Conservation (phyloP, 129 eudicot species). For the Pulicaria dysenterica region DNA sequence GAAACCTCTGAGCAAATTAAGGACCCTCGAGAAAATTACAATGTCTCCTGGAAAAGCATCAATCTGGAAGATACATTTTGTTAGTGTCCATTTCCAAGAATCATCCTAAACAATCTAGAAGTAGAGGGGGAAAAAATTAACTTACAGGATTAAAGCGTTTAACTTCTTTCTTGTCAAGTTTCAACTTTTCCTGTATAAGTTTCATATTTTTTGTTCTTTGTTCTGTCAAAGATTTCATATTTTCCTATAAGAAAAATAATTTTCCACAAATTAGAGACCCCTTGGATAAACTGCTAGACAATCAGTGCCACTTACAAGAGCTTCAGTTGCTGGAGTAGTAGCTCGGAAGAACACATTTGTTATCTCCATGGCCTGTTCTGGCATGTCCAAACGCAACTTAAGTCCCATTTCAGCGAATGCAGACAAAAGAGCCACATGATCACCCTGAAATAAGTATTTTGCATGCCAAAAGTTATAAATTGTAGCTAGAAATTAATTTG, state of each 20-base stretch:
- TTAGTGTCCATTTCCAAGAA: slow-evolving; percentile 32
- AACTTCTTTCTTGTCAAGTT: slow-evolving; percentile 78
- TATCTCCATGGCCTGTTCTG: slow-evolving; percentile 96
- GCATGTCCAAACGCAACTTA: slow-evolving; percentile 86
- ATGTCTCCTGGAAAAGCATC: slow-evolving; percentile 99
- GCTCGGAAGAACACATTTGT: slow-evolving; percentile 80
- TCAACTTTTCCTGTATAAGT: slow-evolving; percentile 75
- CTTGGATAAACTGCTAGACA: background rate
- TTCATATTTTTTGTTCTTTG: slow-evolving; percentile 73
- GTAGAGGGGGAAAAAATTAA: slow-evolving; percentile 4
- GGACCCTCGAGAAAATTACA: slow-evolving; percentile 87
- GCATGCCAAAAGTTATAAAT: slow-evolving; percentile 12
- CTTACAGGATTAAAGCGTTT: slow-evolving; percentile 95
- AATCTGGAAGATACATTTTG: slow-evolving; percentile 53
- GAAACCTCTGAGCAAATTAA: slow-evolving; percentile 92
- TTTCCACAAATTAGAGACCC: slow-evolving; percentile 9
- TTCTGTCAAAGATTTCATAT: slow-evolving; percentile 63
- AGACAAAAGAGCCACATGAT: slow-evolving; percentile 95
- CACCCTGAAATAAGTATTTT: slow-evolving; percentile 64
- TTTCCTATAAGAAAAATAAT: slow-evolving; percentile 54
- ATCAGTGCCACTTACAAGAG: slow-evolving; percentile 53
- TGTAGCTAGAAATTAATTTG: background rate
- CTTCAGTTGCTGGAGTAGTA: slow-evolving; percentile 85
- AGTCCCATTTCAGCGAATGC: slow-evolving; percentile 98
- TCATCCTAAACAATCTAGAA: background rate